phyloP scores from a whole-genome alignment of 148 eudicot species.

The Rheum nobile region DNA sequence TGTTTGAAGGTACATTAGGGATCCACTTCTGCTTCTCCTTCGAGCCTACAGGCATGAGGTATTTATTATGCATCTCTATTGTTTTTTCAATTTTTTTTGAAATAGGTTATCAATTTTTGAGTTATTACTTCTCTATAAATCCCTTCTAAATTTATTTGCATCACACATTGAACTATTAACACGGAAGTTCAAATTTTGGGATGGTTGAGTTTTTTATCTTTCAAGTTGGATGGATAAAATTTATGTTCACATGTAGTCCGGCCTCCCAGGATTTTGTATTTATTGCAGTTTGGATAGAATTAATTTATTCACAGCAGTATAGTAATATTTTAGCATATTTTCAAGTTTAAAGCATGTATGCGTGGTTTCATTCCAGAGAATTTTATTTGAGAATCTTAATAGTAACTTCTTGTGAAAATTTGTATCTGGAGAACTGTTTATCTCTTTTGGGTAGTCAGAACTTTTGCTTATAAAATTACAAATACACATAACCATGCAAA shows the following conservation, averaged over 20 bases:
- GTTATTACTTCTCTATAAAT: no score
- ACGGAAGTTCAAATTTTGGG: neutral
- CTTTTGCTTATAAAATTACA: neutral
- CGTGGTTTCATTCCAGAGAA: neutral
- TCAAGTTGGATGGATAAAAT: neutral
- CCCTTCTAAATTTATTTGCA: no score
- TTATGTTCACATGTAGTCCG: neutral
- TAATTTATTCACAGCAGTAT: neutral
- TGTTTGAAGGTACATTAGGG: no score
- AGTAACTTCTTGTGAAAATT: neutral
- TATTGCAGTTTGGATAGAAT: neutral
- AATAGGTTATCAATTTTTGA: no score
- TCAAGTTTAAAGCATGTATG: neutral
- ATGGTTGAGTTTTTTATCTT: neutral
- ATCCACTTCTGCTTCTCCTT: no score
- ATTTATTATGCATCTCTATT: no score
- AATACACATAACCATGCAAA: neutral
- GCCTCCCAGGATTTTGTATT: neutral
- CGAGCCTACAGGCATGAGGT: conserved; percentile 93
- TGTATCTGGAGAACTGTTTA: neutral
- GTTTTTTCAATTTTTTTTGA: neutral
- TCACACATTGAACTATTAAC: no score
- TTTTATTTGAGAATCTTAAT: neutral
- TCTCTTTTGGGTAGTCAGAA: neutral
- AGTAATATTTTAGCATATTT: neutral